These are phyloP conservation scores for Leccinum sublutescens DNA, from an alignment of 768 basidiomycete genomes.

Conservation along the genomic window DNA sequence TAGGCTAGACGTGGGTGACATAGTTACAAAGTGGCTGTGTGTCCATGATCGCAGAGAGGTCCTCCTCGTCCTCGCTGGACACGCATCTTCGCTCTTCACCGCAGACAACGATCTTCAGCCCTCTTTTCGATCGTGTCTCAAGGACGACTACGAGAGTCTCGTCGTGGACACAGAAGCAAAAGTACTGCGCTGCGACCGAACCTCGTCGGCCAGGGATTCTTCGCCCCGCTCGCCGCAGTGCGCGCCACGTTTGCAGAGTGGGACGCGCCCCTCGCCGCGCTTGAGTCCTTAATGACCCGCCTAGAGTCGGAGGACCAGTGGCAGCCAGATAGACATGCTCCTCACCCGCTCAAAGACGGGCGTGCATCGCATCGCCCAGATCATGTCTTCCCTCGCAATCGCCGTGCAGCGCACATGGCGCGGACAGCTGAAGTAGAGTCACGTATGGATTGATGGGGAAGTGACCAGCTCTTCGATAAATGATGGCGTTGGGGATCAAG, in stretches of 20 bases:
- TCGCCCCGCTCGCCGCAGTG: constrained; percentile 82
- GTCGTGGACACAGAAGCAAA: constrained; percentile 80
- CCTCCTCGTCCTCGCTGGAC: constrained; percentile 82
- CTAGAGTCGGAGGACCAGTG: constrained; percentile 51
- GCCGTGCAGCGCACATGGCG: constrained; percentile 84
- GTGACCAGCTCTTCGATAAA: no score
- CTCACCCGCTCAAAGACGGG: constrained; percentile 72
- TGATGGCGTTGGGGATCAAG: no score
- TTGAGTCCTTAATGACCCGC: constrained; percentile 62
- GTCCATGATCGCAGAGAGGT: constrained; percentile 76
- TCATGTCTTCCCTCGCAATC: constrained; percentile 66
- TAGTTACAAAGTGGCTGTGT: constrained; percentile 1
- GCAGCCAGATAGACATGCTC: constrained; percentile 80
- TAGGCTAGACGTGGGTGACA: constrained; percentile 12
- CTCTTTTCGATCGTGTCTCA: constrained; percentile 56
- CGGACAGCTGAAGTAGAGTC: constrained; percentile 51
- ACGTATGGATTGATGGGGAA: no score
- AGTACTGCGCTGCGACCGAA: constrained; percentile 70
- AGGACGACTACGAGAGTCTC: constrained; percentile 75
- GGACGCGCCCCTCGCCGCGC: constrained; percentile 80
- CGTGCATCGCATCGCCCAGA: constrained; percentile 68
- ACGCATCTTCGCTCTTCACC: constrained; percentile 81
- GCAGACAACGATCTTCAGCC: constrained; percentile 57
- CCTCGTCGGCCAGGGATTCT: constrained; percentile 74
- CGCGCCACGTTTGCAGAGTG: constrained; percentile 84